Evolutionary conservation across 2,329 filamentous ascomycete genomes (phyloP).

Genomic region (Nemania abortiva): DNA sequence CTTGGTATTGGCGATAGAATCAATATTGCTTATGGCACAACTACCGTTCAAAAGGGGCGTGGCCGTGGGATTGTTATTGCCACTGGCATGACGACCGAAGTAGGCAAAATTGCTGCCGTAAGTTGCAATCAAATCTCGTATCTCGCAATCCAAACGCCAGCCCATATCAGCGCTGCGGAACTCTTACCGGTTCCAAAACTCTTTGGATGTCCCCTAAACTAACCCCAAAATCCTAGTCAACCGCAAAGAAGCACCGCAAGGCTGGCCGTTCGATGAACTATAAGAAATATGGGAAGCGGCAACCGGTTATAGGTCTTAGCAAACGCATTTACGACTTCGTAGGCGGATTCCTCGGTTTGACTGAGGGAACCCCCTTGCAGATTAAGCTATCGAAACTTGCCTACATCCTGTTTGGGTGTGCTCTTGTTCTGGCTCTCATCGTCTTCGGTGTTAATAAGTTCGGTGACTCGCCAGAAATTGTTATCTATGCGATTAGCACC

Average conservation of each 20-base stretch:
- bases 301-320: constrained; percentile 60
- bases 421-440: constrained; percentile 67
- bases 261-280: constrained; percentile 66
- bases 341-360: constrained; percentile 70
- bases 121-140: constrained; percentile 14
- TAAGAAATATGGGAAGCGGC: constrained; percentile 65
- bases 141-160: not conserved
- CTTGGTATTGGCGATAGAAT: constrained; percentile 77
- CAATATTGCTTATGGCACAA: constrained; percentile 82
- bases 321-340: constrained; percentile 63
- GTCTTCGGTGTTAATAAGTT: constrained; percentile 70
- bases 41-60: constrained; percentile 78
- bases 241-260: constrained; percentile 66
- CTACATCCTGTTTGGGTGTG: constrained; percentile 79
- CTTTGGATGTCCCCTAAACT: not conserved
- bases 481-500: constrained; percentile 69
- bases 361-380: constrained; percentile 81
- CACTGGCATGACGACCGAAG: constrained; percentile 78
- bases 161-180: not conserved
- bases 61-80: constrained; percentile 78
- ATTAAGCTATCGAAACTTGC: constrained; percentile 82
- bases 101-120: constrained; percentile 73
- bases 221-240: constrained; percentile 51
- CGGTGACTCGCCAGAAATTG: constrained; percentile 63
- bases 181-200: not conserved